phyloP scores from a whole-genome alignment of 106 monocot species.

The Apostasia shenzhenica region DNA sequence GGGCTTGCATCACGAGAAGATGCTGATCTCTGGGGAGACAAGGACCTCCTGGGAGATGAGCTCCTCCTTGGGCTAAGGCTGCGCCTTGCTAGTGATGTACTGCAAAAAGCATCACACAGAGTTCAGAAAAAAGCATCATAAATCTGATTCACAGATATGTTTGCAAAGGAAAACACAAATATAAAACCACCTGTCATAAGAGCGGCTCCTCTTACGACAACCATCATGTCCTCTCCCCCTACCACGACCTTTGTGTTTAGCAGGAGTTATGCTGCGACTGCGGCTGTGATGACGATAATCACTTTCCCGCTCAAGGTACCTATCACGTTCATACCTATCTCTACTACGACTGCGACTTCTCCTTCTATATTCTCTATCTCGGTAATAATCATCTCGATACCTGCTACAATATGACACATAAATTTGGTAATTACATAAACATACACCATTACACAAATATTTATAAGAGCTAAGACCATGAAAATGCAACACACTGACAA shows the following conservation, averaged over 20 bases:
- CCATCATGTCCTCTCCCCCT: conserved; percentile 26
- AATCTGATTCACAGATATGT: background rate
- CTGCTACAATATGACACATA: background rate
- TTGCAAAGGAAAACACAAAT: no score
- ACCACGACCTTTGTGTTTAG: conserved; percentile 32
- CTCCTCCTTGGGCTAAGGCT: conserved; percentile 27
- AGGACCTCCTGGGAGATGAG: conserved; percentile 21
- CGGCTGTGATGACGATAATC: conserved; percentile 42
- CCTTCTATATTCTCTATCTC: conserved; percentile 14
- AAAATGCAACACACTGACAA: no score
- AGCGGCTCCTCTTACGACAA: conserved; percentile 31
- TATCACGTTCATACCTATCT: conserved; percentile 37
- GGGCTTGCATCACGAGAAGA: conserved; percentile 30
- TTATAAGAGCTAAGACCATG: no score
- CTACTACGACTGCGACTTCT: conserved; percentile 48
- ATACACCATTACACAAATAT: no score
- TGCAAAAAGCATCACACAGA: conserved; percentile 6
- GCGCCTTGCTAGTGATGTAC: conserved; percentile 24
- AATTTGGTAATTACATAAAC: background rate
- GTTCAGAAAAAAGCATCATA: background rate
- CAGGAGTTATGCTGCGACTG: conserved; percentile 62
- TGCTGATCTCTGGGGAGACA: background rate
- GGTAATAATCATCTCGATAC: conserved; percentile 35
- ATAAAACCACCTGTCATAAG: conserved; percentile 27
- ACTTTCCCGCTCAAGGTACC: conserved; percentile 36